Conservation (phyloP, 1,139 yeast species). For the Protomyces arabidopsidicola region DNA sequence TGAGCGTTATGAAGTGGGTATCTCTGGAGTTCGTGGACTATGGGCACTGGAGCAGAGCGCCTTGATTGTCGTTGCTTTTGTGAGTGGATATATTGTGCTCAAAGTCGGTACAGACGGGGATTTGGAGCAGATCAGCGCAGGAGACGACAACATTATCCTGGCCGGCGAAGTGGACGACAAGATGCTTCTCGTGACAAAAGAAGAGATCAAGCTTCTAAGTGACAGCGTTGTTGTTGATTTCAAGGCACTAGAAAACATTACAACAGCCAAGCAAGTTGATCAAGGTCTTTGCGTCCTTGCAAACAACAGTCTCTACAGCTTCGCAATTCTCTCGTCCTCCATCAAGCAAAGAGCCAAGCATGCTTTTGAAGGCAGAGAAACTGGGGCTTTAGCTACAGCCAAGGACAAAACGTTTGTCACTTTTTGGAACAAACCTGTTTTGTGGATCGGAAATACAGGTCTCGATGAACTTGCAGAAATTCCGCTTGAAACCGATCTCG, state of each 20-base stretch:
- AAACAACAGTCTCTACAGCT: constrained; percentile 1
- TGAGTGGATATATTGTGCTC: constrained; percentile 31
- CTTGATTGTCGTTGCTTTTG: constrained; percentile 31
- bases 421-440: constrained; percentile 11
- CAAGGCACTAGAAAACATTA: background rate
- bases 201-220: background rate
- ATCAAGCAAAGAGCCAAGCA: background rate
- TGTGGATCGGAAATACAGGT: constrained; percentile 10
- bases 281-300: constrained; percentile 3
- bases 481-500: constrained; percentile 1
- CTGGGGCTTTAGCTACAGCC: constrained; percentile 12
- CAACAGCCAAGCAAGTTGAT: background rate
- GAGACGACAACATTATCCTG: constrained; percentile 29
- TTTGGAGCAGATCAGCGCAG: constrained; percentile 27
- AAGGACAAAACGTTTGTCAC: constrained; percentile 2
- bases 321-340: background rate
- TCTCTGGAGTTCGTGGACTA: constrained; percentile 18
- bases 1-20: constrained; percentile 29
- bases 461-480: background rate
- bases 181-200: constrained; percentile 14
- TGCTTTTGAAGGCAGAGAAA: background rate
- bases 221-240: background rate
- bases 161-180: constrained; percentile 3
- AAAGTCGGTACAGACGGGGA: constrained; percentile 28
- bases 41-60: constrained; percentile 18